Evolutionary conservation across 78 protist species (phyloP).

Genomic region (Andalucia godoyi): DNA sequence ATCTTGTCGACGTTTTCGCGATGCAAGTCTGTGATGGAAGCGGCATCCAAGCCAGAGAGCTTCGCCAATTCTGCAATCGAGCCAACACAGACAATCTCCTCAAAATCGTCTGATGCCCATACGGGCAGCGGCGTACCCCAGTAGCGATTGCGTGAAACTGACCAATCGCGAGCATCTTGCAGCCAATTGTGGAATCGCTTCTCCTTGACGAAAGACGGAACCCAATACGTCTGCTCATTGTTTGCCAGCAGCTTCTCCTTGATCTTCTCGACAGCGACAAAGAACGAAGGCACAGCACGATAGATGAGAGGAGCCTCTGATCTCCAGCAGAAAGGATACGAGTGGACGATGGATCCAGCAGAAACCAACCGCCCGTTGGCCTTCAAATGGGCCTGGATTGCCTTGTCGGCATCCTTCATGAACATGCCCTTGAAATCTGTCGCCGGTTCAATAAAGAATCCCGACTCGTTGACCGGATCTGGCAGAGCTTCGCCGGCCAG

Average conservation of each 20-base stretch:
- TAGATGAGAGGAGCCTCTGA: constrained; percentile 93
- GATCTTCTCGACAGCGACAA: constrained; percentile 78
- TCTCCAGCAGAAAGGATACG: constrained; percentile 99
- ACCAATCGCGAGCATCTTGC: constrained; percentile 91
- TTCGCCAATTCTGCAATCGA: constrained; percentile 76
- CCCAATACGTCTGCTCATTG: constrained; percentile 83
- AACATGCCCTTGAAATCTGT: constrained; percentile 72
- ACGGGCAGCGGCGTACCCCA: constrained; percentile 99
- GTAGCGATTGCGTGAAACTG: constrained; percentile 85
- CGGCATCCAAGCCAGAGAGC: constrained; percentile 57
- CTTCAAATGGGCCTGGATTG: constrained; percentile 63
- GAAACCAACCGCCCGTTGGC: constrained; percentile 44
- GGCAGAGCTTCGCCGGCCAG: constrained; percentile 31
- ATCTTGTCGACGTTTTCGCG: constrained; percentile 77
- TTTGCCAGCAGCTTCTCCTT: constrained; percentile 60
- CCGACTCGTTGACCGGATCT: constrained; percentile 95
- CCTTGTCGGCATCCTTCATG: constrained; percentile 88
- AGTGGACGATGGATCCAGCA: constrained; percentile 59
- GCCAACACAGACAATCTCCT: constrained; percentile 74
- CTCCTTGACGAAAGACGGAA: constrained; percentile 74
- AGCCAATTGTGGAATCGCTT: constrained; percentile 97
- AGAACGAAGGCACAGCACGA: constrained; percentile 91
- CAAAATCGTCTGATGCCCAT: constrained; percentile 88
- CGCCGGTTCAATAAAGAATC: constrained; percentile 87
- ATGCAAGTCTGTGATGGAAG: constrained; percentile 57